These are phyloP conservation scores for Thermothielavioides terrestris DNA, from an alignment of 495 filamentous ascomycete genomes.

Conservation along the genomic window DNA sequence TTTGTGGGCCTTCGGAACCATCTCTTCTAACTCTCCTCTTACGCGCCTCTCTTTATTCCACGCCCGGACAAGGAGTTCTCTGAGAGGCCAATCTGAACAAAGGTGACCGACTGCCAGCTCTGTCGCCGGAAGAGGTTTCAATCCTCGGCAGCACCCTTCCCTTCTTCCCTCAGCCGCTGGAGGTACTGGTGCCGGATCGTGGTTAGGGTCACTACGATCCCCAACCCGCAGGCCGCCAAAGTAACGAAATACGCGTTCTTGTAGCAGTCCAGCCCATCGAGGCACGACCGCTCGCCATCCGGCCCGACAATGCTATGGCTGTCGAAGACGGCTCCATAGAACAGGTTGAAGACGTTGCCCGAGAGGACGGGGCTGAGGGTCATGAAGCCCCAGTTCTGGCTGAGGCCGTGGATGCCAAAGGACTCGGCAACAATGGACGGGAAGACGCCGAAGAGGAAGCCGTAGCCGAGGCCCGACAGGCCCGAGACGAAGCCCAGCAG, in stretches of 20 bases:
- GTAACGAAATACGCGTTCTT: conserved; percentile 73
- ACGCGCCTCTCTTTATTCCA: neutral
- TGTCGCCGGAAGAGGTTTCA: no score
- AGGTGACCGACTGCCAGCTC: conserved; percentile 1
- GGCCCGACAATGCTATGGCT: conserved; percentile 58
- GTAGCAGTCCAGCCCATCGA: conserved; percentile 76
- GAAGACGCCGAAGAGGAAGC: conserved; percentile 90
- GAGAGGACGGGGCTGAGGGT: conserved; percentile 76
- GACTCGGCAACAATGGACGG: conserved; percentile 85
- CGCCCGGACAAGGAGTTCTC: neutral
- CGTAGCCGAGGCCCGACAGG: conserved; percentile 84
- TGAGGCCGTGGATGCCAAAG: conserved; percentile 83
- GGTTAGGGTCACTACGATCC: conserved; percentile 61
- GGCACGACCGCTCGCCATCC: conserved; percentile 65
- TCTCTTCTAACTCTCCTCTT: neutral
- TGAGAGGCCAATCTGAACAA: no score
- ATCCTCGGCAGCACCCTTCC: conserved; percentile 28
- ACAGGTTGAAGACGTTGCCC: conserved; percentile 84
- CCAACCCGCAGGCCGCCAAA: conserved; percentile 62
- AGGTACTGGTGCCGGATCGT: conserved; percentile 60
- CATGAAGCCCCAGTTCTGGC: conserved; percentile 92
- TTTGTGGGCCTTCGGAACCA: no score
- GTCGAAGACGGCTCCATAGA: conserved; percentile 79
- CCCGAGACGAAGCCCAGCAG: conserved; percentile 67
- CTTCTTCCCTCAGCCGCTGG: conserved; percentile 24